Base-by-base conservation (phyloP, 2,329 filamentous ascomycete species). In the Ophiognomonia clavigignenti-juglandacearum region DNA sequence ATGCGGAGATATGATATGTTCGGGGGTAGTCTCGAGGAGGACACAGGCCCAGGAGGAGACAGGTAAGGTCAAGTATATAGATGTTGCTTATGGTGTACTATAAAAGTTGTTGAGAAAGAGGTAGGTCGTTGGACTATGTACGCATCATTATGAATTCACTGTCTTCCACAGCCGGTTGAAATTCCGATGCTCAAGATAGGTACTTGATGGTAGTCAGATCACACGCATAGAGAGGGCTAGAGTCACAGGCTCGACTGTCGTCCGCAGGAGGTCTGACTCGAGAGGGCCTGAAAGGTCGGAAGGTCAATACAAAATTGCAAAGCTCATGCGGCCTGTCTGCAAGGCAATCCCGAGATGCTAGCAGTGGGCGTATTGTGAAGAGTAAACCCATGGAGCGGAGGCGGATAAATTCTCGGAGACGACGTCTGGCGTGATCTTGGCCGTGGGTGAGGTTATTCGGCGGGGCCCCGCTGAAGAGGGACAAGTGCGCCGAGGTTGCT, bases 381-480 rank as follows among this genome's bases (percentile, higher is more conserved):
- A 31, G 29, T 31, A 4, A 10, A 31, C 29, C 26, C 29, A 31
- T n/a, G 4, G 19, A 23, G 2, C 35, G 40, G 40, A 35, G 29
- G 49, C 56, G 57, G 56, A 58, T 54, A 53, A 57, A 57, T 55
- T 58, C 9, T 54, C 57, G 56, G 56, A 54, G 51, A 45, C 44
- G 27, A 27, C 22, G 10, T 36, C 44, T 50, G 43, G 43, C 50
- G 44, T 54, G 44, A 56, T 43, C 44, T 47, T n/a, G n/a, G 18
- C 14, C 49, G 39, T 35, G 41, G 46, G 47, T 56, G 51, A 53
- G 43, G 34, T 37, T 43, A 45, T 45, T 32, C 50, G 48, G 55
- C 45, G 38, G 35, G 20, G 41, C 37, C 38, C 47, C 40, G 36
- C 41, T 41, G 43, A 39, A 53, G n/a, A 16, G 24, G 46, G 52